A percentile compares a stretch with the other conserved stretches of the same genome.
Evolutionary conservation across 805 yeast genomes (phyloP).

Genomic region (Saturnispora sanitii): DNA sequence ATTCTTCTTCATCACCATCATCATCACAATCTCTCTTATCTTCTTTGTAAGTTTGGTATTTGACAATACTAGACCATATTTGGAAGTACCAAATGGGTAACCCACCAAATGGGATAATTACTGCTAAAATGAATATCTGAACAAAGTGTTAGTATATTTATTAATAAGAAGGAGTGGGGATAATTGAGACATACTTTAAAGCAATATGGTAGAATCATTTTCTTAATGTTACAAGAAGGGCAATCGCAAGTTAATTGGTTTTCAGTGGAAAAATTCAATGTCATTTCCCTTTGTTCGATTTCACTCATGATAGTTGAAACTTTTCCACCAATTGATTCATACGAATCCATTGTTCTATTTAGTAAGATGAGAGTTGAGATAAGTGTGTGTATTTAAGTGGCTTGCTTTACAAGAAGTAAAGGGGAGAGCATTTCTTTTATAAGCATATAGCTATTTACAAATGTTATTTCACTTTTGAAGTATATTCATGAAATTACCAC

Average conservation of each 20-base stretch:
- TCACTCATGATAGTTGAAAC: background rate
- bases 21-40: background rate
- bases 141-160: background rate
- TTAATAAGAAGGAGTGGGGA: no score
- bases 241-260: conserved; percentile 5
- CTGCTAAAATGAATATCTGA: conserved; percentile 11
- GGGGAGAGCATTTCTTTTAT: background rate
- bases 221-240: conserved; percentile 7
- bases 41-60: background rate
- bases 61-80: conserved; percentile 1
- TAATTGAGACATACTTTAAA: conserved; percentile 3
- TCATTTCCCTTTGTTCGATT: background rate
- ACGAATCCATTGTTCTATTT: conserved; percentile 2
- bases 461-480: background rate
- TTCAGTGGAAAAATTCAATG: background rate
- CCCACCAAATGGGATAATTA: conserved; percentile 7
- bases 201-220: conserved; percentile 5
- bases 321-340: conserved; percentile 5
- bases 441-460: background rate
- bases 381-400: no score
- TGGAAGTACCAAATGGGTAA: conserved; percentile 7
- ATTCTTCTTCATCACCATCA: background rate
- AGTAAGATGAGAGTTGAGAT: no score
- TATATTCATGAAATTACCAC: conserved; percentile 1
- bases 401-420: no score